Evolutionary conservation across 495 filamentous ascomycete genomes (phyloP).

Genomic region (Viridothelium virens): DNA sequence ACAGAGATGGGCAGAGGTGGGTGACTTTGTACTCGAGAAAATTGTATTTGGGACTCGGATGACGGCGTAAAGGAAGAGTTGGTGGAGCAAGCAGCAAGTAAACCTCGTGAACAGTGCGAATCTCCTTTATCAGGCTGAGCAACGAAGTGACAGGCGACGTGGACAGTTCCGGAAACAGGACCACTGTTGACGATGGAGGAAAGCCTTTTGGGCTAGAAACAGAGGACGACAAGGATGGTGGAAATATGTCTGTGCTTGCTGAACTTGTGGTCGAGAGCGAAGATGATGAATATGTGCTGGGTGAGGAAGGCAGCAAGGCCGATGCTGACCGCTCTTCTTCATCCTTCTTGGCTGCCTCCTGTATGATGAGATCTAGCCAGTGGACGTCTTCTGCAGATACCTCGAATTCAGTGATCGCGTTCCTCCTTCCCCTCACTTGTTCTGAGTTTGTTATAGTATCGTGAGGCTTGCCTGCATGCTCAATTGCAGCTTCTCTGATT

Average conservation of each 20-base stretch:
- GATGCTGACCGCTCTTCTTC: background rate
- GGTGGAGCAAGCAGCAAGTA: slow-evolving; percentile 5
- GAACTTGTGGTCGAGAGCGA: too few species aligned
- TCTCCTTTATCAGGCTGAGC: background rate
- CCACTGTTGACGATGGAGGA: background rate
- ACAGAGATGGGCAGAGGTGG: background rate
- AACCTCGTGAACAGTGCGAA: background rate
- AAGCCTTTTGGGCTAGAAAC: background rate
- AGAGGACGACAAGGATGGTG: background rate
- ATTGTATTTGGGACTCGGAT: background rate
- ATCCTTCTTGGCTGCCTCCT: background rate
- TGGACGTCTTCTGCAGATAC: background rate
- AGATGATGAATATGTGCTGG: too few species aligned
- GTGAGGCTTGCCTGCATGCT: background rate
- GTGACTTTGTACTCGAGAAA: background rate
- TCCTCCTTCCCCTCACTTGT: background rate
- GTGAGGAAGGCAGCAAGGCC: background rate
- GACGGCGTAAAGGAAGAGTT: background rate
- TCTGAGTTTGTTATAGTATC: too few species aligned
- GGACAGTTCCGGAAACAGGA: background rate
- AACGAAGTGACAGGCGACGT: background rate
- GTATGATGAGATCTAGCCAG: background rate
- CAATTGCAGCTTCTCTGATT: background rate
- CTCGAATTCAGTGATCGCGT: background rate
- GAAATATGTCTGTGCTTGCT: background rate